phyloP scores from a whole-genome alignment of 208 protist genomes.

The Crithidia fasciculata region DNA sequence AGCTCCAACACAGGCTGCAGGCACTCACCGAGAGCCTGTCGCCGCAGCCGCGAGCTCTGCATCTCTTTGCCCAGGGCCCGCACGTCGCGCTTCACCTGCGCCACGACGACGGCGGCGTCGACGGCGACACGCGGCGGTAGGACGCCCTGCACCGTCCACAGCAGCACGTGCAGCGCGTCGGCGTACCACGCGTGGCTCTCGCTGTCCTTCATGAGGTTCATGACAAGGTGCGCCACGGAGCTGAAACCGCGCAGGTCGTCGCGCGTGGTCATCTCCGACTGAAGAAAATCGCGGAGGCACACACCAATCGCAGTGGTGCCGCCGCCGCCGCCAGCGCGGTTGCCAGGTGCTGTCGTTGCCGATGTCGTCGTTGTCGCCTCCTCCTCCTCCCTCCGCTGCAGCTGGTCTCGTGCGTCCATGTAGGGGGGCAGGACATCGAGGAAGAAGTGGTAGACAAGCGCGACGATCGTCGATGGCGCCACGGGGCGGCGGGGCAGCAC shows the following conservation, averaged over 20 bases:
- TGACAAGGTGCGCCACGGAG: slow-evolving; percentile 59
- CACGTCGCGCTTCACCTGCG: slow-evolving; percentile 69
- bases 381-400: background rate
- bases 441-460: slow-evolving; percentile 79
- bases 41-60: slow-evolving; percentile 67
- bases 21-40: slow-evolving; percentile 67
- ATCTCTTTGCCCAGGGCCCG: slow-evolving; percentile 57
- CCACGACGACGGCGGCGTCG: slow-evolving; percentile 65
- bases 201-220: slow-evolving; percentile 67
- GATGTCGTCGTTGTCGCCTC: background rate
- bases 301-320: background rate
- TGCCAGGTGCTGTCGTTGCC: no score
- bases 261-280: slow-evolving; percentile 22
- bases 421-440: slow-evolving; percentile 54
- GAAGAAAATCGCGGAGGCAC: slow-evolving; percentile 27
- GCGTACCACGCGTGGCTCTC: slow-evolving; percentile 29
- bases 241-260: slow-evolving; percentile 35
- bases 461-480: slow-evolving; percentile 28
- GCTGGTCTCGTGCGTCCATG: slow-evolving; percentile 38
- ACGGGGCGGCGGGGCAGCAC: slow-evolving; percentile 51
- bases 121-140: slow-evolving; percentile 77
- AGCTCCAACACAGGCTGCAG: slow-evolving; percentile 72
- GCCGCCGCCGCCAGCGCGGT: no score
- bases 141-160: slow-evolving; percentile 46
- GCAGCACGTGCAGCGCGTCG: slow-evolving; percentile 58